A percentile compares a stretch with the other conserved stretches of the same genome.
phyloP scores from a whole-genome alignment of 176 grass and related monocot genomes.

The Leersia perrieri region DNA sequence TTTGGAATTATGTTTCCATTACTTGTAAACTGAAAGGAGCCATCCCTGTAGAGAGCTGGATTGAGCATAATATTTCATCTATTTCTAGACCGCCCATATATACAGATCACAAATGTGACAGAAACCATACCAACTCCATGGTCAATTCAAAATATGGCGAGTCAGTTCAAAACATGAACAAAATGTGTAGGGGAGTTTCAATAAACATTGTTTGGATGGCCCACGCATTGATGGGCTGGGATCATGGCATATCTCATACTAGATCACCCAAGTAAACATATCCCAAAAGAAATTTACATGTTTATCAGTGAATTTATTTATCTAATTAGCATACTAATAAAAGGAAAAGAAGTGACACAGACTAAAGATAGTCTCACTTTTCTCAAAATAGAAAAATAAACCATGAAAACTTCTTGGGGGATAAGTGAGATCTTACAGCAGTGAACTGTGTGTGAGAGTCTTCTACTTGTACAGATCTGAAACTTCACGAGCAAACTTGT shows the following conservation, averaged over 20 bases:
- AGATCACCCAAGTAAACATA: neutral
- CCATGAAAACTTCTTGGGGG: slow-evolving; percentile 14
- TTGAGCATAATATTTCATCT: neutral
- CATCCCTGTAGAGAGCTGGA: neutral
- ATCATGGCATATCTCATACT: neutral
- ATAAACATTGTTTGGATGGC: neutral
- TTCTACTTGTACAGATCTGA: slow-evolving; percentile 70
- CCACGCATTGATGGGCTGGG: neutral
- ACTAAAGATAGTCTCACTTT: slow-evolving; percentile 17
- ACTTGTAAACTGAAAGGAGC: neutral
- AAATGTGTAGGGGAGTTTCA: neutral
- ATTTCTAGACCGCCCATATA: neutral
- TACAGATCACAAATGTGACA: neutral
- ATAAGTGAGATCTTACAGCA: slow-evolving; percentile 42
- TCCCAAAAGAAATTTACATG: slow-evolving; percentile 4
- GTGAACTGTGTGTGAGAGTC: neutral
- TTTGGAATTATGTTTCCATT: neutral
- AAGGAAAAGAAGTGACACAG: neutral
- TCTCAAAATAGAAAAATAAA: slow-evolving; percentile 1
- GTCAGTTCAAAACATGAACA: neutral
- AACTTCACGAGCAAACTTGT: slow-evolving; percentile 81
- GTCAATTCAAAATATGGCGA: neutral
- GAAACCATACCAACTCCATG: neutral
- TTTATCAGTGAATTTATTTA: slow-evolving; percentile 47
- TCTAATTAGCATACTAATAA: slow-evolving; percentile 27